Base-by-base conservation (phyloP, 2,329 filamentous ascomycete genomes). In the Incumbomyces delicatus region DNA sequence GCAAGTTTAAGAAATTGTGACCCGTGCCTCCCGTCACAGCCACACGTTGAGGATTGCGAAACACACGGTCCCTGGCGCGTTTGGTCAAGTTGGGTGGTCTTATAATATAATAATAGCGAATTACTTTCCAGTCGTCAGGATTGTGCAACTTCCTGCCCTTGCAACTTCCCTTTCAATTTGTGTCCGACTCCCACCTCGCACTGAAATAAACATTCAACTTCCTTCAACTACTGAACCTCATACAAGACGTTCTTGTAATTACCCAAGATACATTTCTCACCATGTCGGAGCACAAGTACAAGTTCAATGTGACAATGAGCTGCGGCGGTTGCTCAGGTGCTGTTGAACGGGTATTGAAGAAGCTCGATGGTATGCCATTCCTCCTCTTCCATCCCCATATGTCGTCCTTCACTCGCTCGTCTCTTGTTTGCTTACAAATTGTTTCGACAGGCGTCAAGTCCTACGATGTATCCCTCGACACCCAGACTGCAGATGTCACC, bases 261-360 rank as follows among this genome's bases (percentile, higher is more conserved):
- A 27, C 8, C 4, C 22, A 27, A 27, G 22, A 27, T 8, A 27
- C 4, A 27, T 27, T 8, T 27, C 22, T 17, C 60, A 74, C 57
- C 60, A 88, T 89, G 85, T 71, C 81, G 50, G 80, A 83, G 59
- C 87, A 95, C 74, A 86, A 80, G 58, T 96, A 96, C 83, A 87
- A 92, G 68, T 96, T 96, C 76, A 82, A 89, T 69, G 80, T 96
- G 66, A 76, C 73, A 68, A 98, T 98, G 92, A 85, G 75, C 75
- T 98, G 92, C 72, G 80, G 86, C 64, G 92, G 92, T 66, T 98
- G 92, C 81, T 95, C 89, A 38, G 88, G 89, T 61, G 92, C 92
- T 57, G 77, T 98, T 37, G 85, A 94, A 69, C 79, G 88, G 44
- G 88, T 95, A 38, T 80, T 98, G 55, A 90, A 86, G 73, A 95